Evolutionary conservation across 1,284 basidiomycete species (phyloP).

Genomic region (Sanghuangporus weigelae): DNA sequence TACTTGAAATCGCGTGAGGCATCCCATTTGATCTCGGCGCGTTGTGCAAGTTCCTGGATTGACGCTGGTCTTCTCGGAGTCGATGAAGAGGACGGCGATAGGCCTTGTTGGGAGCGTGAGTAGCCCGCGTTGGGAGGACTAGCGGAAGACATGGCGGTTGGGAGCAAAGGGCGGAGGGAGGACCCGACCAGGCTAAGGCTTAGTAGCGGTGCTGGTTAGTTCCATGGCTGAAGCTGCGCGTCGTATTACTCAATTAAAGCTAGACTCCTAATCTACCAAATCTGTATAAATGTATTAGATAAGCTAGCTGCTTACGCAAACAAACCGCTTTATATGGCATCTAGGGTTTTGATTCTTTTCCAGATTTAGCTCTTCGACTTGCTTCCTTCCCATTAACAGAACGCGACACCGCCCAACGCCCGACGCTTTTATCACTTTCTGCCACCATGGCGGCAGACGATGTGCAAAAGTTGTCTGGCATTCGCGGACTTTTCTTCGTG

Average conservation of each 20-base stretch:
- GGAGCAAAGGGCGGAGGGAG: background rate
- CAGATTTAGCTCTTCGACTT: background rate
- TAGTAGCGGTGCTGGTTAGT: background rate
- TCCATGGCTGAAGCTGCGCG: background rate
- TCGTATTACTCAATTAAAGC: background rate
- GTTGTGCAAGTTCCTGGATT: constrained; percentile 34
- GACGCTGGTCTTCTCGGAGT: constrained; percentile 23
- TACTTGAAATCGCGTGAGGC: constrained; percentile 31
- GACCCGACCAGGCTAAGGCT: background rate
- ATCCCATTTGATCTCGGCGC: constrained; percentile 29
- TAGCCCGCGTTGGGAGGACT: background rate
- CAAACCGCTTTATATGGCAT: background rate
- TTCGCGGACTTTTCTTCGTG: constrained; percentile 40
- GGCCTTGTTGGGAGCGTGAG: background rate
- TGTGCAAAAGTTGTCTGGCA: constrained; percentile 18
- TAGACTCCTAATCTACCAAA: background rate
- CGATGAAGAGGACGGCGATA: background rate
- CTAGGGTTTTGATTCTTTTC: background rate
- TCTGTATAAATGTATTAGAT: background rate
- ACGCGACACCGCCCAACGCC: background rate
- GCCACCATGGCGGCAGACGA: constrained; percentile 2
- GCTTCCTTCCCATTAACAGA: background rate
- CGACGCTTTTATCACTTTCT: background rate
- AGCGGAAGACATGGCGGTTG: background rate
- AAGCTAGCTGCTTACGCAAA: background rate